Conservation (phyloP, 2,329 filamentous ascomycete species). For the Teratosphaeria epicoccoides region DNA sequence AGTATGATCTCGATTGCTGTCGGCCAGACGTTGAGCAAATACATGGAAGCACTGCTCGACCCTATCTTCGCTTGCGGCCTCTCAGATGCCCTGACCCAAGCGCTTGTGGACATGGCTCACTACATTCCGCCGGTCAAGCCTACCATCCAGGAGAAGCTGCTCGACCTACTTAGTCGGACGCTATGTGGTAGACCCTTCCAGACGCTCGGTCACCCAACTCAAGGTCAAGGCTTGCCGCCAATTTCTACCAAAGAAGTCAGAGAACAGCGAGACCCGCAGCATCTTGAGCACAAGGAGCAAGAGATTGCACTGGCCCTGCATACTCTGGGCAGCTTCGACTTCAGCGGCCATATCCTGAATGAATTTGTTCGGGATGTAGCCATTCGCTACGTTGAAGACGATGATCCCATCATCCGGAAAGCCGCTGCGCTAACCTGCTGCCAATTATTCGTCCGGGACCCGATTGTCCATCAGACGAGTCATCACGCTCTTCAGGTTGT, state of each 20-base stretch:
- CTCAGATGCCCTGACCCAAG: conserved; percentile 86
- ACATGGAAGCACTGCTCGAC: conserved; percentile 90
- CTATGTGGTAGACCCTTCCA: conserved; percentile 87
- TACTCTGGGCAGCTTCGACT: conserved; percentile 96
- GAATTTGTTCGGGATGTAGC: conserved; percentile 98
- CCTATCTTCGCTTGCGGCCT: conserved; percentile 95
- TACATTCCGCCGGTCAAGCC: conserved; percentile 93
- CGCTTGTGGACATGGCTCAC: conserved; percentile 95
- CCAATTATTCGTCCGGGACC: conserved; percentile 91
- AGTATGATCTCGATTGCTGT: conserved; percentile 93
- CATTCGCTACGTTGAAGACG: conserved; percentile 94
- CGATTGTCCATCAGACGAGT: conserved; percentile 95
- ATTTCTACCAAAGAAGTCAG: conserved; percentile 57
- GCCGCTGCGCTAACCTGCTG: conserved; percentile 94
- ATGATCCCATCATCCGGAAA: conserved; percentile 85
- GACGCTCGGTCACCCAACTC: conserved; percentile 80
- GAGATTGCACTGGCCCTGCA: conserved; percentile 90
- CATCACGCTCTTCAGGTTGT: conserved; percentile 95
- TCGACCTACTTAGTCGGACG: conserved; percentile 91
- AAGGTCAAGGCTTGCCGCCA: conserved; percentile 68
- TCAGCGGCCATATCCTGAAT: conserved; percentile 81
- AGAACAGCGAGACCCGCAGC: conserved; percentile 72
- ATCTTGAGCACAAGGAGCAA: conserved; percentile 67
- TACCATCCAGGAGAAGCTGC: conserved; percentile 82
- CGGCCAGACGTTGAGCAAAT: conserved; percentile 93